Evolutionary conservation across 2,329 filamentous ascomycete genomes (phyloP), one percentile per base, ranked within the genome.

Genomic region (Leptoxyphium fumago): DNA sequence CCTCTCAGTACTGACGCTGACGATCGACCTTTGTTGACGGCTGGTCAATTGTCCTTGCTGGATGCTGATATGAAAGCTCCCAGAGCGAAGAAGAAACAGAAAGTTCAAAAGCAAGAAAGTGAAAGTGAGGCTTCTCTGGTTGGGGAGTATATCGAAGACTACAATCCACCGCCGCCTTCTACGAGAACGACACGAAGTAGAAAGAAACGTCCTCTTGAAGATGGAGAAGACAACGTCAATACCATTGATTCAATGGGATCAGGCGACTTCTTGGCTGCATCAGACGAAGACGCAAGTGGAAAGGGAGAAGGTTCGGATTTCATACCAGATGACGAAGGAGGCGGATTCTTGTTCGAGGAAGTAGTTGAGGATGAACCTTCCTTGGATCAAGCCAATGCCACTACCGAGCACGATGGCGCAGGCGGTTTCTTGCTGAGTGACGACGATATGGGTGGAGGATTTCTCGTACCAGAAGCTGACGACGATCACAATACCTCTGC

Each of bases 1-100:
- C 59, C 66, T 43, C 57, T 69, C 1, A 73, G 74, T 2, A 67
- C 69, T 38, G 66, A 65, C 1, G 65, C 67, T 14, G 69, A 72
- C 30, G 67, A 71, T 15, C 52, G 50, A n/a, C 49, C 53, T 1
- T 50, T 59, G 41, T 54, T 56, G 3, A 48, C 52, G 28, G 48
- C 48, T 11, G 50, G 49, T 14, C 48, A 38, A 28, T 52, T 45
- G 40, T 39, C 45, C 11, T 29, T 52, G n/a, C 43, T 45, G 11
- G 46, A 49, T 21, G 11, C 38, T 14, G 38, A 18, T 11, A 40
- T 10, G 6, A 28, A 17, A 13, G 18, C 11, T 36, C 13, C 38
- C 7, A 18, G 13, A 40, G 17, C 38, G 14, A 15, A 18, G 38
- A 18, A 17, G 14, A 40, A 40, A 18, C 4, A 11, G 14, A 4